Conservation (phyloP, 2,329 filamentous ascomycete genomes). For the Alternaria rosae region DNA sequence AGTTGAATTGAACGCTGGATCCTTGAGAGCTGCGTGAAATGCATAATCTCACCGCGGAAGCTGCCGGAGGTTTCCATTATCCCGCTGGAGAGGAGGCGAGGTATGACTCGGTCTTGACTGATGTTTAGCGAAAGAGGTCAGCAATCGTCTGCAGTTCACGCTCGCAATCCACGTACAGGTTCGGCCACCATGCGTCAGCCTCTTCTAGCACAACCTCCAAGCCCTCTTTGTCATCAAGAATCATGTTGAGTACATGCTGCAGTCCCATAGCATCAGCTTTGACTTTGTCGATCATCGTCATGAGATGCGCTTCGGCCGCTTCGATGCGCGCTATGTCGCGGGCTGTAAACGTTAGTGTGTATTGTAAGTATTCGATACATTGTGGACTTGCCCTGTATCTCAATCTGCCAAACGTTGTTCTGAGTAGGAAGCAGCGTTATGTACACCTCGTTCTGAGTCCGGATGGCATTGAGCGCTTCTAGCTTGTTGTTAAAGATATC, state of each 20-base stretch:
- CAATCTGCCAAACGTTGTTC: constrained; percentile 20
- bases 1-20: constrained; percentile 28
- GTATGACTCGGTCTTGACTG: constrained; percentile 24
- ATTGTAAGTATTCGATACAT: background rate
- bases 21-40: constrained; percentile 15
- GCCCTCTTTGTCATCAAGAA: constrained; percentile 39
- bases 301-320: constrained; percentile 30
- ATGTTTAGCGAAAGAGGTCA: background rate
- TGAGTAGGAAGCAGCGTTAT: constrained; percentile 26
- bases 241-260: constrained; percentile 24
- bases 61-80: constrained; percentile 32
- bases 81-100: constrained; percentile 12
- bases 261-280: constrained; percentile 16
- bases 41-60: constrained; percentile 27
- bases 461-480: constrained; percentile 36
- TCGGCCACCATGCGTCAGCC: constrained; percentile 40
- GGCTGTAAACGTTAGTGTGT: constrained; percentile 1
- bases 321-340: constrained; percentile 21
- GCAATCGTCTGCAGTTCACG: background rate
- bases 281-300: constrained; percentile 31
- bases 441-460: constrained; percentile 37
- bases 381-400: constrained; percentile 20
- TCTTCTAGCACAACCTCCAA: constrained; percentile 24
- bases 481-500: constrained; percentile 39
- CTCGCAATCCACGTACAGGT: background rate